phyloP scores from a whole-genome alignment of 2,329 filamentous ascomycete species.

The Phoma sp. region DNA sequence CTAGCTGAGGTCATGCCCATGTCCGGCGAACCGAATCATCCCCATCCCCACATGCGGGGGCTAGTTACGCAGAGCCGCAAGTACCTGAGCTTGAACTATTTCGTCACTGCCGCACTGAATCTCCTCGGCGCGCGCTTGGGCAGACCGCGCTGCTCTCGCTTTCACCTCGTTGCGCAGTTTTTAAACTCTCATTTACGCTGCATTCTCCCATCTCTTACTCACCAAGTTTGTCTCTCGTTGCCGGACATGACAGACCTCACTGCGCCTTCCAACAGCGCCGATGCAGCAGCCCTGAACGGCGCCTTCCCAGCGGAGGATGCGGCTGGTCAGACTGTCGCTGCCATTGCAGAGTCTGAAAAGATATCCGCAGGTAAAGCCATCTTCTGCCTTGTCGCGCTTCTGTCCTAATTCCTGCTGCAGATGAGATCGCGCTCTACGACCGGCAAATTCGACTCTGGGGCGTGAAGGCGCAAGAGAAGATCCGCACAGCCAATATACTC shows the following conservation, averaged over 20 bases:
- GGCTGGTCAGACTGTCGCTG: conserved; percentile 45
- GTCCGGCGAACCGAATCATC: background rate
- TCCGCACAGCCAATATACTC: conserved; percentile 87
- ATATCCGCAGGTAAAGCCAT: conserved; percentile 47
- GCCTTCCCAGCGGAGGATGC: conserved; percentile 40
- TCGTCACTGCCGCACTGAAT: conserved; percentile 9
- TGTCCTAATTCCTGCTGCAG: conserved; percentile 51
- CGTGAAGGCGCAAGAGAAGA: conserved; percentile 86
- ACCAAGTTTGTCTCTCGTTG: background rate
- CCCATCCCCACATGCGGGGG: conserved; percentile 6
- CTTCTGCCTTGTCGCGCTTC: background rate
- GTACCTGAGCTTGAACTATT: conserved; percentile 8
- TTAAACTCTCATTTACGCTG: no score
- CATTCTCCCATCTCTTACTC: no score
- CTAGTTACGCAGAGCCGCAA: conserved; percentile 22
- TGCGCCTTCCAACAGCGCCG: background rate
- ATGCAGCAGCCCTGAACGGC: conserved; percentile 30
- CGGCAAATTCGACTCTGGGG: conserved; percentile 98
- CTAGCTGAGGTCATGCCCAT: background rate
- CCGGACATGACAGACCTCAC: conserved; percentile 28
- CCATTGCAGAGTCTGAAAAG: conserved; percentile 48
- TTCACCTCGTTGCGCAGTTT: no score
- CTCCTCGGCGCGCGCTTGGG: conserved; percentile 1
- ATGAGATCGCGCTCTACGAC: conserved; percentile 97
- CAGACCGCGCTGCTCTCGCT: background rate